Evolutionary conservation across 164 flowering plant species (phyloP).

Genomic region (Sextonia rubra): DNA sequence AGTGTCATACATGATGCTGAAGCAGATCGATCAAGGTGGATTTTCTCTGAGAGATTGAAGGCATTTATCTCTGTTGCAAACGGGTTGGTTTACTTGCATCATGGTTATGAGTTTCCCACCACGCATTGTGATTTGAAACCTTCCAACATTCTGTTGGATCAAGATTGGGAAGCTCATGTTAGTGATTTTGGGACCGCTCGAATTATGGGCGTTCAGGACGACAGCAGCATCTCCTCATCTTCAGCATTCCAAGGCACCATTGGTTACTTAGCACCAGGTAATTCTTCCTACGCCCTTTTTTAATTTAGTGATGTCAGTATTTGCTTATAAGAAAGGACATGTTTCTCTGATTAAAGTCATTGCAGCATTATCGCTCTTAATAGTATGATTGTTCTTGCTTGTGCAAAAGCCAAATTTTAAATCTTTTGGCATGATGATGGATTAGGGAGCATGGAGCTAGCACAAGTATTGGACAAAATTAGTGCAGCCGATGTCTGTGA

Average conservation of each 20-base stretch:
- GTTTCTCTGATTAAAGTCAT: no score
- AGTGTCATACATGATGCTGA: conserved; percentile 45
- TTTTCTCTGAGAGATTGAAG: conserved; percentile 45
- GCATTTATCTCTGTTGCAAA: conserved; percentile 48
- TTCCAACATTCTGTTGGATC: conserved; percentile 69
- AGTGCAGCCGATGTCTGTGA: not conserved
- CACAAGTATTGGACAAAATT: not conserved
- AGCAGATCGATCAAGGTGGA: conserved; percentile 40
- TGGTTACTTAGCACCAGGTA: conserved; percentile 96
- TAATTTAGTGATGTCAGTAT: no score
- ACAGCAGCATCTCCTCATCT: conserved; percentile 36
- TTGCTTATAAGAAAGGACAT: no score
- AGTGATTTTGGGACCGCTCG: conserved; percentile 91
- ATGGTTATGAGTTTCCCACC: conserved; percentile 58
- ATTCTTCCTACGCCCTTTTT: not conserved
- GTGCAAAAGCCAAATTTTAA: not conserved
- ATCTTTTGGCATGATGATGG: no score
- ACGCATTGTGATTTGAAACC: conserved; percentile 88
- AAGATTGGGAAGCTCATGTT: conserved; percentile 60
- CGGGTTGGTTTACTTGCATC: conserved; percentile 68
- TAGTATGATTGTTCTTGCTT: not conserved
- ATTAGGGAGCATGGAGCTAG: not conserved
- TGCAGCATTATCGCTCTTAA: not conserved
- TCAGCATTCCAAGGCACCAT: conserved; percentile 80
- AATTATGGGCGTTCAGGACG: conserved; percentile 58